phyloP scores from a whole-genome alignment of 805 yeast genomes.

The Barnettozyma sucrosica region DNA sequence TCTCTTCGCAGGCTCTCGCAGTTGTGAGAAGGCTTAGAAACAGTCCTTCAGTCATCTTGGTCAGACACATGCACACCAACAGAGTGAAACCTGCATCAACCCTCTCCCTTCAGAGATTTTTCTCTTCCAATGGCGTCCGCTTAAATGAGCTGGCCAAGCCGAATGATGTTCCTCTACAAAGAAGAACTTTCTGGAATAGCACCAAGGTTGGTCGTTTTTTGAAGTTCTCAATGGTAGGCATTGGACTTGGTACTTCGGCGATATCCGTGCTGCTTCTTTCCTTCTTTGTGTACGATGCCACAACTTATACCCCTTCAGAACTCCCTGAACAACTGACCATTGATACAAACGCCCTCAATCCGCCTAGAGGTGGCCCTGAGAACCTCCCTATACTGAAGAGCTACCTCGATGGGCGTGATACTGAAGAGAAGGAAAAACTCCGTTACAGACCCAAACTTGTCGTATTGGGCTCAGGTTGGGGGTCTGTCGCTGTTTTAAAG shows the following conservation, averaged over 20 bases:
- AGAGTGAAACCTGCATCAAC: background rate
- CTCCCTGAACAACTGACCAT: conserved; percentile 41
- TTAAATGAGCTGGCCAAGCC: conserved; percentile 9
- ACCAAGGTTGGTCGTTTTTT: conserved; percentile 29
- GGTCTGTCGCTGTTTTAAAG: conserved; percentile 54
- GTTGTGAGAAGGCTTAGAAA: background rate
- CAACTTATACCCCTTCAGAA: conserved; percentile 48
- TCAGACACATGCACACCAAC: background rate
- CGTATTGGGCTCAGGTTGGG: conserved; percentile 69
- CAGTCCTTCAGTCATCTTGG: background rate
- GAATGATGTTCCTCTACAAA: conserved; percentile 18
- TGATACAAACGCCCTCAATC: conserved; percentile 47
- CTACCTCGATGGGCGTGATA: conserved; percentile 53
- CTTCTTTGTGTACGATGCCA: conserved; percentile 59
- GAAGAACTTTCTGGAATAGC: conserved; percentile 23
- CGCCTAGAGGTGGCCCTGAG: conserved; percentile 64
- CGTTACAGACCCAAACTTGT: conserved; percentile 52
- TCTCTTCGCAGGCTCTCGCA: background rate
- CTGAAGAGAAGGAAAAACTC: conserved; percentile 37
- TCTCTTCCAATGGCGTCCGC: conserved; percentile 5
- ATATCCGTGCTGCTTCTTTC: conserved; percentile 36
- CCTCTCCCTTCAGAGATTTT: conserved; percentile 1
- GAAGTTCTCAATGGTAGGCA: conserved; percentile 30
- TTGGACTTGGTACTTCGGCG: conserved; percentile 41
- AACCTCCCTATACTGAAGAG: conserved; percentile 55